Evolutionary conservation across 1,284 basidiomycete species (phyloP).

Genomic region (Gymnopus androsaceus): DNA sequence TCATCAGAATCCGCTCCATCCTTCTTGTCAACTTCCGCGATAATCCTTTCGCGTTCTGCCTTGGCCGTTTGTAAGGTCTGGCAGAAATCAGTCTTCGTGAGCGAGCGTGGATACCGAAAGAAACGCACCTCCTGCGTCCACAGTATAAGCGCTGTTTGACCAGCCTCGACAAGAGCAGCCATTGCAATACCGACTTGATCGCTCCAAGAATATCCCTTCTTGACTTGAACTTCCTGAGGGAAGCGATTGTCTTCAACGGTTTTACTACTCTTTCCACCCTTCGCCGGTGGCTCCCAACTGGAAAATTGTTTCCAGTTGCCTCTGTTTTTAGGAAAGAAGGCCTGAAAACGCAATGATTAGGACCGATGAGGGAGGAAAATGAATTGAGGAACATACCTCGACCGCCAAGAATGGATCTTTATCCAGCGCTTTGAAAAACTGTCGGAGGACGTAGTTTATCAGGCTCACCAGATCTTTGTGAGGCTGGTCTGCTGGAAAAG

Average conservation of each 20-base stretch:
- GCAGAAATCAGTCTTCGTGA: not conserved
- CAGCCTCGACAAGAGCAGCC: conserved; percentile 70
- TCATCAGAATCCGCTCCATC: conserved; percentile 37
- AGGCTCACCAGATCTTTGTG: conserved; percentile 83
- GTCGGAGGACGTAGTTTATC: conserved; percentile 82
- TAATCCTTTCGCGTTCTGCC: conserved; percentile 65
- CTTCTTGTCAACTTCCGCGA: conserved; percentile 68
- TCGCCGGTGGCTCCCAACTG: conserved; percentile 74
- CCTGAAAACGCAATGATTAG: conserved; percentile 44
- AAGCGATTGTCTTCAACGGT: conserved; percentile 47
- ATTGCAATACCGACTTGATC: conserved; percentile 88
- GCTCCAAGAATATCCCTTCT: conserved; percentile 87
- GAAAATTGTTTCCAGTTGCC: conserved; percentile 85
- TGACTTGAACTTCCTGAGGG: conserved; percentile 76
- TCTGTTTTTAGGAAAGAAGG: conserved; percentile 87
- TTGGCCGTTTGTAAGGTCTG: conserved; percentile 74
- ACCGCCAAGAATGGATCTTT: conserved; percentile 84
- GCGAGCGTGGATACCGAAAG: not conserved
- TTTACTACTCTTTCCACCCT: conserved; percentile 44
- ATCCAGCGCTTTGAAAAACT: conserved; percentile 88
- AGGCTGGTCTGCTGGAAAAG: conserved; percentile 74
- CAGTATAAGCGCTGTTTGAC: conserved; percentile 64
- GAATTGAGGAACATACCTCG: conserved; percentile 52
- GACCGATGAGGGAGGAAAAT: conserved; percentile 18
- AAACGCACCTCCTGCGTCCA: conserved; percentile 75